Percentiles rank a stretch among this genome's conserved stretches.
Evolutionary conservation across 805 yeast genomes (phyloP).

Genomic region (Saturnispora besseyi): DNA sequence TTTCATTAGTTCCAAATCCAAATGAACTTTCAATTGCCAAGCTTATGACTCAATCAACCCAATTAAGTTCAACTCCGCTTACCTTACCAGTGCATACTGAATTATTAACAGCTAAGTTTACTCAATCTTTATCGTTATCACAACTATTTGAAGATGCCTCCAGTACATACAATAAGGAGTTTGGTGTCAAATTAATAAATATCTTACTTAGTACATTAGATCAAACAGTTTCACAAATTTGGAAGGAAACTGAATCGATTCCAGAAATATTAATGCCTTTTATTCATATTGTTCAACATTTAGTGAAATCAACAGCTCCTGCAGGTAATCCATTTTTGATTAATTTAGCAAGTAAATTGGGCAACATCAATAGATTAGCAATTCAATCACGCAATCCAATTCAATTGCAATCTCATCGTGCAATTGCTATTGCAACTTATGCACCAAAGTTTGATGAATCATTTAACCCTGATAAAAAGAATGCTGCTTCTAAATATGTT

Average conservation of each 20-base stretch:
- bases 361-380: constrained; percentile 41
- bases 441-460: constrained; percentile 93
- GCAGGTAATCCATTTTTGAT: constrained; percentile 24
- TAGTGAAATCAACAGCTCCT: constrained; percentile 25
- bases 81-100: constrained; percentile 13
- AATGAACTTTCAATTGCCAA: constrained; percentile 15
- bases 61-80: constrained; percentile 15
- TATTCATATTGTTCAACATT: constrained; percentile 32
- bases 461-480: constrained; percentile 91
- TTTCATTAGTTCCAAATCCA: constrained; percentile 34
- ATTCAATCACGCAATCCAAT: constrained; percentile 55
- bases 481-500: constrained; percentile 24
- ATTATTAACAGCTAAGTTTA: constrained; percentile 10
- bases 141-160: constrained; percentile 7
- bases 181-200: constrained; percentile 25
- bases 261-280: constrained; percentile 50
- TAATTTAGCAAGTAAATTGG: constrained; percentile 35
- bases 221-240: constrained; percentile 27
- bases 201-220: constrained; percentile 30
- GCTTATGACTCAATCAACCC: constrained; percentile 17
- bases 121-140: constrained; percentile 3
- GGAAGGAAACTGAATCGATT: constrained; percentile 58
- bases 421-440: constrained; percentile 72
- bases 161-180: constrained; percentile 10
- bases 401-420: constrained; percentile 72